Percentiles rank a stretch among this genome's conserved stretches.
Evolutionary conservation across 148 eudicot species (phyloP).

Genomic region (Silene latifolia): DNA sequence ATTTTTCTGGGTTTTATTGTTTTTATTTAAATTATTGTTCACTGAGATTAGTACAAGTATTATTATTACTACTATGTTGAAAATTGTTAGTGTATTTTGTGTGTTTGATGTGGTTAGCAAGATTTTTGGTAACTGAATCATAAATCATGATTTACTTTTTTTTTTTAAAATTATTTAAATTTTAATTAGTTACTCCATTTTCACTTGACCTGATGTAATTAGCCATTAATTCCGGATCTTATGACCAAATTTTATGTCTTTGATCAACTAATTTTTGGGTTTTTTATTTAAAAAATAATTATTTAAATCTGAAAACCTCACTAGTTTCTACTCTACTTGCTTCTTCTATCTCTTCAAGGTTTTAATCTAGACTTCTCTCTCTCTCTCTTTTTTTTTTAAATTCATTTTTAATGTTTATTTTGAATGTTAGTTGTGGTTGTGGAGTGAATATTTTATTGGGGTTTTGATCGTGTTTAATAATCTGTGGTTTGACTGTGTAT

Average conservation of each 20-base stretch:
- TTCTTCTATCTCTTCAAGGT: constrained; percentile 12
- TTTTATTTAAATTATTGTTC: no score
- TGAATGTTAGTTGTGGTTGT: constrained; percentile 16
- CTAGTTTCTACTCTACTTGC: not conserved
- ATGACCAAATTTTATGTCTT: constrained; percentile 21
- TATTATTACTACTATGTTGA: not conserved
- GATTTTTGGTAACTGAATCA: constrained; percentile 30
- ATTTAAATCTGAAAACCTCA: constrained; percentile 5
- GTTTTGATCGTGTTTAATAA: not conserved
- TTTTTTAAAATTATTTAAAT: not conserved
- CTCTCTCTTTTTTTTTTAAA: not conserved
- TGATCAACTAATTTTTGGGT: constrained; percentile 17
- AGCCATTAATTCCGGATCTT: constrained; percentile 53
- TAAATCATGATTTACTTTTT: constrained; percentile 9
- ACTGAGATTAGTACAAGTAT: no score
- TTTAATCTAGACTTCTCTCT: not conserved
- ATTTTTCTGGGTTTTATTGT: not conserved
- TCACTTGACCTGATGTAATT: constrained; percentile 15
- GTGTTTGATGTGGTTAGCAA: constrained; percentile 21
- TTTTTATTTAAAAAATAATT: constrained; percentile 17
- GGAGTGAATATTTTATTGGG: not conserved
- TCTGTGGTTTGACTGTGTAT: not conserved
- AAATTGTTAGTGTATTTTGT: not conserved
- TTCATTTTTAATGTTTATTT: not conserved
- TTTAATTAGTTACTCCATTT: constrained; percentile 12